Base-by-base conservation (phyloP, 192 early-diverging fungal genomes). In the Gorgonomyces haynaldii region DNA sequence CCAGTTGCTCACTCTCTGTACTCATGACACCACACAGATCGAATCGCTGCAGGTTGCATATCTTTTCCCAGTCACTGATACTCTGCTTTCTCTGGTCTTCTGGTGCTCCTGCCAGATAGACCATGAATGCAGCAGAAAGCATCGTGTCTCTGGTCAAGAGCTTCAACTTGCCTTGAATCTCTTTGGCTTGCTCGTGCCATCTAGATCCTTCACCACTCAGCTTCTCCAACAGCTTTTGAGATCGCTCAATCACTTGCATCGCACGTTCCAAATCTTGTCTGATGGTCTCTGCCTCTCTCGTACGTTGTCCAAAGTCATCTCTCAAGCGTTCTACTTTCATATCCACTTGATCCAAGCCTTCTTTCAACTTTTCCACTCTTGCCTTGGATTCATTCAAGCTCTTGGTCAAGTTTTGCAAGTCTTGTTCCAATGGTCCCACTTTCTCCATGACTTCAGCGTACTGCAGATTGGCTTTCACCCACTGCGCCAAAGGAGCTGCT, bases 381-480 rank as follows among this genome's bases (percentile, higher is more conserved):
- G 53, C 41, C 22, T 60, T 58, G 1, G 74, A 74, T 21, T 57
- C 41, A 9, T 67, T 64, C 30, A 80, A 61, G 8, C 59, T 64
- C 29, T 65, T 50, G 4, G 65, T 68, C 5, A 79, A 52, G 9
- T 56, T 34, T 4, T 19, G 35, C 21, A 80, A 43, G 37, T 79
- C 67, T 1, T 44, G 29, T 46, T 79, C 69, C 9, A 80, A 47
- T 4, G 78, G 78, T 3, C 35, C 60, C 22, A 80, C 66, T 52
- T 62, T 64, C 50, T 74, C 72, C 24, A 80, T 44, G 3, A 80
- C 72, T 5, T 29, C 29, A 4, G 78, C 65, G 45, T 80, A 80
- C 35, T 70, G 65, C 8, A 80, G 22, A 46, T 76, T 76, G 27
- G 78, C 78, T 45, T 79, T 78, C 15, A 80, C 75, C 78, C 78